Conservation (phyloP, 2,329 filamentous ascomycete genomes). For the Acephala macrosclerotiorum region DNA sequence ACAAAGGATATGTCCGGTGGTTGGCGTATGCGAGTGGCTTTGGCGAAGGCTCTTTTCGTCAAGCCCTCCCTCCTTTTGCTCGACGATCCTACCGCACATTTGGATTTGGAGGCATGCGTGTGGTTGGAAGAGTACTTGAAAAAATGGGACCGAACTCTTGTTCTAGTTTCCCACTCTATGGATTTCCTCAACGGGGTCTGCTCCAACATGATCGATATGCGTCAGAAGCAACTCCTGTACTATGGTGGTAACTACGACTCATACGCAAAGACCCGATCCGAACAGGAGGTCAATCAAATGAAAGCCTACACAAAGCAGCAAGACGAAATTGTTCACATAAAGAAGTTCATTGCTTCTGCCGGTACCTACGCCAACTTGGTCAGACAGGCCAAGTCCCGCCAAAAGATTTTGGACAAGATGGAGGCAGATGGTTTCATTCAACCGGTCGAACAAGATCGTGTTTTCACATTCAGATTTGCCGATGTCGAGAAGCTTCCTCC, state of each 20-base stretch:
- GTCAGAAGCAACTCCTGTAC: conserved; percentile 86
- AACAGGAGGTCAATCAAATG: conserved; percentile 98
- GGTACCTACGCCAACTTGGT: conserved; percentile 99
- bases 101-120: conserved; percentile 99
- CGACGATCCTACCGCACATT: conserved; percentile 97
- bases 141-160: conserved; percentile 98
- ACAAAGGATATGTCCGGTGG: conserved; percentile 99
- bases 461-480: conserved; percentile 98
- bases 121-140: conserved; percentile 99
- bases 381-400: conserved; percentile 96
- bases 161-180: conserved; percentile 96
- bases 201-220: conserved; percentile 99
- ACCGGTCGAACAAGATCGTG: conserved; percentile 81
- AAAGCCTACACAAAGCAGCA: conserved; percentile 99
- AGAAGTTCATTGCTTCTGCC: conserved; percentile 99
- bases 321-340: conserved; percentile 98
- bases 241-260: conserved; percentile 99
- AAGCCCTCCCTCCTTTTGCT: conserved; percentile 95
- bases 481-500: conserved; percentile 99
- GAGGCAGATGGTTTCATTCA: conserved; percentile 99
- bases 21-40: conserved; percentile 99
- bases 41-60: conserved; percentile 97
- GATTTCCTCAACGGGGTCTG: conserved; percentile 99
- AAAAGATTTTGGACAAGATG: conserved; percentile 99
- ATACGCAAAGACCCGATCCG: conserved; percentile 90